Percentiles rank a stretch among this genome's conserved stretches.
phyloP scores from a whole-genome alignment of 176 grass and related monocot species.

The Tillandsia leiboldiana region DNA sequence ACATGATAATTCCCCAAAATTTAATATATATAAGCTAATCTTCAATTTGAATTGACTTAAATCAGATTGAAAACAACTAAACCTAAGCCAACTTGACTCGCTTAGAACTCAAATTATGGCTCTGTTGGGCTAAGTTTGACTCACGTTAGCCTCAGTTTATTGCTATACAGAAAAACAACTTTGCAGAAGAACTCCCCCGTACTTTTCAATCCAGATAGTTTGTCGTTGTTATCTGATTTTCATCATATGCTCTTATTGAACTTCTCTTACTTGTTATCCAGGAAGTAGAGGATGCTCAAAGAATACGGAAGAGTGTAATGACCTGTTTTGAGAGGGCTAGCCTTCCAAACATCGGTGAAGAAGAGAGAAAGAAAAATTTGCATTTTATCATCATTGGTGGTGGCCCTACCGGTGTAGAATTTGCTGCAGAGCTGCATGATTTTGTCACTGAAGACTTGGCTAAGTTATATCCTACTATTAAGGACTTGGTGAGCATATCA shows the following conservation, averaged over 20 bases:
- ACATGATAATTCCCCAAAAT: too few species aligned
- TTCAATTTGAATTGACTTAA: too few species aligned
- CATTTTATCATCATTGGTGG: conserved; percentile 94
- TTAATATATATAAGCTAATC: too few species aligned
- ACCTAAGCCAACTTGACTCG: too few species aligned
- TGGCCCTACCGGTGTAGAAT: conserved; percentile 95
- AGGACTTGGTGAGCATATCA: conserved; percentile 83
- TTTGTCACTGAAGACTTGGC: conserved; percentile 87
- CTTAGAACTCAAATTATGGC: too few species aligned
- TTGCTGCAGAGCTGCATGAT: conserved; percentile 82
- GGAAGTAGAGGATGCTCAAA: conserved; percentile 97
- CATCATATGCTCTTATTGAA: not conserved
- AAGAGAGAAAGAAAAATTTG: conserved; percentile 80
- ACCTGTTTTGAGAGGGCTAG: conserved; percentile 86
- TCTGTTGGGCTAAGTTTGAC: not conserved
- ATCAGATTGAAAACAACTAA: too few species aligned
- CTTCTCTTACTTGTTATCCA: conserved; percentile 19
- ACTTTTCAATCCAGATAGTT: too few species aligned
- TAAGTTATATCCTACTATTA: conserved; percentile 68
- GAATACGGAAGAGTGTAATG: conserved; percentile 73
- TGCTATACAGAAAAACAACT: too few species aligned
- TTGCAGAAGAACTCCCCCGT: too few species aligned
- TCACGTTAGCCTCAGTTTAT: too few species aligned
- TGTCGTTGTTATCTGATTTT: not conserved
- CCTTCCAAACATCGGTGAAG: conserved; percentile 63